Evolutionary conservation across 2,329 filamentous ascomycete genomes (phyloP).

Genomic region (Phoma sp.): DNA sequence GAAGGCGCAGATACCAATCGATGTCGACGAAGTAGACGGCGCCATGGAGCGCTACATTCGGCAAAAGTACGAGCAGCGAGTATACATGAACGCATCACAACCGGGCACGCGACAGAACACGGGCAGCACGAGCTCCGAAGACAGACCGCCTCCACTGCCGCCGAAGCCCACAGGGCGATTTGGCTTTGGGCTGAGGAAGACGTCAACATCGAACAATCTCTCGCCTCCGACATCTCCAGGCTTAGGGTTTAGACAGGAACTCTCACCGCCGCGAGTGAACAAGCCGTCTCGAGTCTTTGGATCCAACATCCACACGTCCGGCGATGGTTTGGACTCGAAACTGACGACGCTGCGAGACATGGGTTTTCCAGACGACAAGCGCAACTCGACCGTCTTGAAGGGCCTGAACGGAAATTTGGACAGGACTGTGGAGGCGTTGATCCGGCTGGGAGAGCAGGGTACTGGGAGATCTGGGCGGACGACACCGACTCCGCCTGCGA

Average conservation of each 20-base stretch:
- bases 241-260: conserved; percentile 41
- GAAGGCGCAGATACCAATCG: conserved; percentile 83
- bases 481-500: conserved; percentile 54
- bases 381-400: conserved; percentile 81
- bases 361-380: conserved; percentile 85
- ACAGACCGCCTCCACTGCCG: conserved; percentile 63
- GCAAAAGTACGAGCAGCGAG: conserved; percentile 83
- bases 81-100: conserved; percentile 51
- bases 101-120: conserved; percentile 60
- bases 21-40: conserved; percentile 89
- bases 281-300: conserved; percentile 74
- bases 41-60: conserved; percentile 96
- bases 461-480: conserved; percentile 52
- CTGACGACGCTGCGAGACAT: conserved; percentile 80
- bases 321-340: conserved; percentile 75
- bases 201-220: conserved; percentile 72
- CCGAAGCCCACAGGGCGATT: conserved; percentile 67
- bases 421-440: conserved; percentile 81
- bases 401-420: conserved; percentile 85
- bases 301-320: conserved; percentile 63
- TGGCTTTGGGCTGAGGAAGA: conserved; percentile 70
- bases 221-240: conserved; percentile 45
- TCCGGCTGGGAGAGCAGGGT: conserved; percentile 74
- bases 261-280: conserved; percentile 56
- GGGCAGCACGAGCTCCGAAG: conserved; percentile 63